Base-by-base conservation (phyloP, 495 filamentous ascomycete species). In the Aspergillus leporis region DNA sequence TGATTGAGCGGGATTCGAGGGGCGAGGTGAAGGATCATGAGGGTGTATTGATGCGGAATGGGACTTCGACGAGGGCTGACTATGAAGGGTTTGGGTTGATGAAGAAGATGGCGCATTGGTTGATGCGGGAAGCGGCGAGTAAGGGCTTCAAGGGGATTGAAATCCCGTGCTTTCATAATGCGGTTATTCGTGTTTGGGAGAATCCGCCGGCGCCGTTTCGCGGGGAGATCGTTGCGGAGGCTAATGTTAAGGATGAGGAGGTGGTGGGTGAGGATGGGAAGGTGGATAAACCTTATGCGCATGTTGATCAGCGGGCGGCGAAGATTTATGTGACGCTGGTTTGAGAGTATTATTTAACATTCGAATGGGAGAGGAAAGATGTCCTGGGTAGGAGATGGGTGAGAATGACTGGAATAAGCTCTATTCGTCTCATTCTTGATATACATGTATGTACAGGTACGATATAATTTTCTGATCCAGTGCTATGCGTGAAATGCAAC, bases 1-100 rank as follows among this genome's bases (percentile, higher is more conserved):
- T 45, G n/a, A 14, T 12, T 4, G 41, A 45, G 41, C 7, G 63
- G 43, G 10, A 62, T 73, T 25, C 62, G 64, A 54, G 54, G 8
- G 68, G 68, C 62, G 59, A 66, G 28, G 58, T 76, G 1, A 71
- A 51, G 5, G 65, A 13, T 0, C 59, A 56, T 0, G 63, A 63
- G 2, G 61, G 79, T 59, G 70, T 78, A 5, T 41, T 79, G 22
- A 60, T 73, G 53, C 72, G 77, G 10, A 75, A 66, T 50, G 74
- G 70, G 2, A 81, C 76, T 19, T 55, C 60, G 25, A 77, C 75
- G 25, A 53, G 69, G 19, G 53, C 23, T 4, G 70, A 73, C 34
- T 70, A 74, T 34, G 69, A 69, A 16, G 66, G 70, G 1, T 31
- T 32, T 6, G 69, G 70, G 13, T 34, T 79, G 10, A 77, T 78